Conservation (phyloP, 228 moss, liverwort and hornwort species). For the Sphagnum magellanicum region DNA sequence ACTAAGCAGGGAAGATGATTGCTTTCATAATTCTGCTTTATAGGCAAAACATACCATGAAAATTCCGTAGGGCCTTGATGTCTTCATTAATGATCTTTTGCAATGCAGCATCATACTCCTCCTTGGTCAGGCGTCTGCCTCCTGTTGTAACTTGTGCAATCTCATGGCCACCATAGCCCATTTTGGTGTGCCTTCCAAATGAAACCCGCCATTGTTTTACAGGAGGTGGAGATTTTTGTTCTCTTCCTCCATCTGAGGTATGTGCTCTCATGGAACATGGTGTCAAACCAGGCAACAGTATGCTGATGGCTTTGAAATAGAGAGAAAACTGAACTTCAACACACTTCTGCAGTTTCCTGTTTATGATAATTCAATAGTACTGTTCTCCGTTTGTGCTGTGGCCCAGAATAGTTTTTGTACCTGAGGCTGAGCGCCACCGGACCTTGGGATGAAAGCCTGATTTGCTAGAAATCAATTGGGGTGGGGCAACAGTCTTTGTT, state of each 20-base stretch:
- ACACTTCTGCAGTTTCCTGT: background rate
- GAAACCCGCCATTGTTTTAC: conserved; percentile 5
- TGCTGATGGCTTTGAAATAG: background rate
- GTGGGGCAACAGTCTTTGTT: background rate
- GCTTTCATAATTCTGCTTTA: background rate
- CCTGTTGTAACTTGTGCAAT: conserved; percentile 4
- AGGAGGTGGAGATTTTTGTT: background rate
- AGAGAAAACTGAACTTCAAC: no score
- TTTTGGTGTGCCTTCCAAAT: conserved; percentile 7
- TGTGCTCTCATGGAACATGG: background rate
- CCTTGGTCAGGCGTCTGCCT: conserved; percentile 6
- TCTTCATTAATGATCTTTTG: conserved; percentile 3
- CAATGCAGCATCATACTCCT: conserved; percentile 7
- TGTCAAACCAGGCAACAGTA: background rate
- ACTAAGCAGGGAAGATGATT: no score
- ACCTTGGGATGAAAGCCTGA: background rate
- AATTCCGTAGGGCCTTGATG: background rate
- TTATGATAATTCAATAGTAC: background rate
- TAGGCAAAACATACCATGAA: background rate
- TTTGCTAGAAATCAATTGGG: conserved; percentile 2
- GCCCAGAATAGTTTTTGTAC: background rate
- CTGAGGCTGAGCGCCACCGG: background rate
- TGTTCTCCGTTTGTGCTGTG: background rate
- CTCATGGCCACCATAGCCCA: conserved; percentile 8
- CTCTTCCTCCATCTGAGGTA: conserved; percentile 1